Evolutionary conservation across 2,329 filamentous ascomycete species (phyloP), one percentile per base, ranked within the genome.

Genomic region (Penicillium sp.): DNA sequence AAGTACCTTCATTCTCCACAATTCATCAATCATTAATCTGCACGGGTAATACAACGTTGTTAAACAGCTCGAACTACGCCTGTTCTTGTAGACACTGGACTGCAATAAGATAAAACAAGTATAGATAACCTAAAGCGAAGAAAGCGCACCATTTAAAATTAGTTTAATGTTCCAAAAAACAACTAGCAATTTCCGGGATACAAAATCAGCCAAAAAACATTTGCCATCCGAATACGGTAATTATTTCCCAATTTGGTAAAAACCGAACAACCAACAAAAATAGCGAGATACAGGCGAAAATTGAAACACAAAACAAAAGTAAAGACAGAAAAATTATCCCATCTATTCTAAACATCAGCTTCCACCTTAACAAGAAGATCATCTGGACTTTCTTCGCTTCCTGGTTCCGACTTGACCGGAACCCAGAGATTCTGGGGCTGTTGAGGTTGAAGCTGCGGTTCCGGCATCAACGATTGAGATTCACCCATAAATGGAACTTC

Each of bases 361-460:
- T 71, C 65, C 24, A 53, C 46, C 47, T 69, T 69, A 38, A 68
- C 60, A 7, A 61, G 50, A 14, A 62, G 47, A 38, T 65, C 60
- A 18, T 52, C 20, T n/a, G 61, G 47, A 11, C 38, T 52, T 9
- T 42, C 54, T 23, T 61, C 61, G 33, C 58, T 55, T 16, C 61
- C 55, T 12, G 54, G 59, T 46, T 68, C 67, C 9, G 48, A 33
- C 59, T 69, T 70, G 18, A 67, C 56, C 14, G 60, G 59, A 26
- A 60, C 56, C 67, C 67, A 70, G 16, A 60, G 56, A 42, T 54
- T 57, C 18, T 61, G 59, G 48, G 55, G 57, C 23, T 51, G 59
- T 12, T 58, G 57, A 12, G 47, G 43, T 14, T 53, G 53, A 16
- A 5, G 14, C 5, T 21, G 18, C 2, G 40, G n/a, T 5, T 43